Base-by-base conservation (phyloP, 768 basidiomycete species). In the Pisolithus albus region DNA sequence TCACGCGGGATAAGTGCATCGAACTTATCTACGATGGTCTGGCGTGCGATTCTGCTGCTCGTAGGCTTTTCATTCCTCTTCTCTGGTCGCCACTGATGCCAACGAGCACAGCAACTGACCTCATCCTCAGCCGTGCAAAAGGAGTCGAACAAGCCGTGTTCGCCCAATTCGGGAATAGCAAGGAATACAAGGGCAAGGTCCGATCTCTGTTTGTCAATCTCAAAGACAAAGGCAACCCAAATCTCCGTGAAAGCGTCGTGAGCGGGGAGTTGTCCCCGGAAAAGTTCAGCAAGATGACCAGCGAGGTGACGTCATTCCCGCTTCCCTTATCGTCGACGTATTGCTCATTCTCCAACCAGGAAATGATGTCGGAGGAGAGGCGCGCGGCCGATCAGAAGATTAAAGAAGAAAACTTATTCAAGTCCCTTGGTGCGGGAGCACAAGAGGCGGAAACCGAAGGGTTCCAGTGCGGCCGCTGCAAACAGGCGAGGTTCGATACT, bases 381-480 rank as follows among this genome's bases (percentile, higher is more conserved):
- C 88, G 90, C 61, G 83, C 86, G 2, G 85, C 86, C 8, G 87
- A 94, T 59, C 79, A 79, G 52, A 86, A 83, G 63, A 86, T 98
- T 54, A 78, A 82, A 51, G 82, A 86, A 60, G 83, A 88, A 48
- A 97, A 98, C 63, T 70, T 99, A 45, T 88, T 90, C 75, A 88
- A 93, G 32, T 87, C 93, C 1, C 82, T 96, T 1, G 90, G 88
- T 2, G 95, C 95, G 0, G 88, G 78, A 2, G 87, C 94, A 59
- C 84, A 83, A 56, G 82, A 93, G 67, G 92, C 94, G 13, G 96
- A 98, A 68, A 99, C 96, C 1, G 91, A 93, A 56, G 94, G 91
- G 2, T 99, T 99, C 88, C 92, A 97, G 66, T 99, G 96, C 63
- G 78, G 83, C 9, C 80, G 89, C 59, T 99, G 96, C 82, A 94